These are phyloP conservation scores for Zymoseptoria crescenta DNA, from an alignment of 2,329 filamentous ascomycete species.

Conservation along the genomic window DNA sequence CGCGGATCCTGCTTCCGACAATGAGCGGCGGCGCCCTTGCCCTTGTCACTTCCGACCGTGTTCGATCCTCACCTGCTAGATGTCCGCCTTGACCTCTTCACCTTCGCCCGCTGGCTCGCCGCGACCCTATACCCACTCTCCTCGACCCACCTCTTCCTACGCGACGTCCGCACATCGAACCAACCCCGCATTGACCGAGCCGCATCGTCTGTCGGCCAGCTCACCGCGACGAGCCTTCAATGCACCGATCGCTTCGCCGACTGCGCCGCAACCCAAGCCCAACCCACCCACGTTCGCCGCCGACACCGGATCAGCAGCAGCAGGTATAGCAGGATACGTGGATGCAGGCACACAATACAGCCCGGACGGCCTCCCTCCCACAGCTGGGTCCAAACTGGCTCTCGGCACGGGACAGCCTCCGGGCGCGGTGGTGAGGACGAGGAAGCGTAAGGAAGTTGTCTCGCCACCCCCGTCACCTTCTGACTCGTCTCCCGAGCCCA, in stretches of 20 bases:
- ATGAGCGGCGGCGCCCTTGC: not conserved
- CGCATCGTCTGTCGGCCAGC: conserved; percentile 6
- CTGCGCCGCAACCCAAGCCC: conserved; percentile 7
- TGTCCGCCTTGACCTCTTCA: conserved; percentile 7
- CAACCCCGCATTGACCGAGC: not conserved
- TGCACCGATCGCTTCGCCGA: conserved; percentile 9
- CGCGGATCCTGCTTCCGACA: not conserved
- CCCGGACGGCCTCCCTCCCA: conserved; percentile 41
- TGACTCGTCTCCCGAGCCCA: conserved; percentile 12
- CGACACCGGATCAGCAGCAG: conserved; percentile 5
- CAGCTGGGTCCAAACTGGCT: conserved; percentile 25
- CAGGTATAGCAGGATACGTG: conserved; percentile 23
- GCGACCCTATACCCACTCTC: conserved; percentile 2
- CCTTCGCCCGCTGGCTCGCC: conserved; percentile 4
- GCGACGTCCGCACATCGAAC: not conserved
- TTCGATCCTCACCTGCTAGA: not conserved
- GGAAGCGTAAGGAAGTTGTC: conserved; percentile 22
- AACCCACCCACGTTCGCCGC: conserved; percentile 2
- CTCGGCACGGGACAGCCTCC: conserved; percentile 13
- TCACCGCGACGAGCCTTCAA: conserved; percentile 13
- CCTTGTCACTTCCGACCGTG: not conserved
- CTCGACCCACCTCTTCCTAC: conserved; percentile 5
- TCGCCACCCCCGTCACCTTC: conserved; percentile 10
- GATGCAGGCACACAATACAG: conserved; percentile 50
- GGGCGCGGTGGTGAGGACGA: conserved; percentile 7